Base-by-base conservation (phyloP, 2,329 filamentous ascomycete species). In the Diaporthe sp. region DNA sequence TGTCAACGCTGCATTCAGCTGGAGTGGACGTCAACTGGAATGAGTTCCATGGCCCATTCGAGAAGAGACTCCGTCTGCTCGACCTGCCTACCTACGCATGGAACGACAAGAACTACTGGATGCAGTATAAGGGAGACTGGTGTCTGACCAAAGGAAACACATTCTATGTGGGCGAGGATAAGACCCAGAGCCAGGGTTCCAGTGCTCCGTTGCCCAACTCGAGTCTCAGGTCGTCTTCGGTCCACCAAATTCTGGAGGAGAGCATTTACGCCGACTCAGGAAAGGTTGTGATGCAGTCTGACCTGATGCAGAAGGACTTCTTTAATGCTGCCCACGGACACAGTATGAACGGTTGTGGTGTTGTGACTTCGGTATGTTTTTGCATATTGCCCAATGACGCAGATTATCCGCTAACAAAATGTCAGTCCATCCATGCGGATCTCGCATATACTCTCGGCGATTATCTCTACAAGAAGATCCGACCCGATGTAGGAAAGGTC, bases 81-180 rank as follows among this genome's bases (percentile, higher is more conserved):
- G 34, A 51, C 15, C 7, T 44, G 6, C 71, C 71, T 4, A 55
- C 34, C n/a, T 73, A 73, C 22, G 58, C 58, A 2, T 73, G 57
- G 58, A 55, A 73, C 20, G 28, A 65, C 34, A 53, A 51, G 25
- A 73, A 55, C 6, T 57, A 73, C 25, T 57, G 71, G 58, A 57
- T 73, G 20, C 51, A 68, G 44, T 68, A 53, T 22, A 20, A 15
- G 17, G 68, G 68, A 47, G 68, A 49, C 25, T 71, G 68, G 68
- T 34, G 22, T 34, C 15, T 71, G 2, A 71, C 68, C 5, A 71
- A 71, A 25, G 68, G 53, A 31, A 55, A 92, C 82, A 84, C 83
- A 77, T 73, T 77, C 67, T 76, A 78, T 68, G 75, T 78, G 73
- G 78, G 79, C 13, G 4, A 28, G 13, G 25, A 55, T 55, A 31